Base-by-base conservation (phyloP, 2,329 filamentous ascomycete genomes). In the Hymenoscyphus scutula region DNA sequence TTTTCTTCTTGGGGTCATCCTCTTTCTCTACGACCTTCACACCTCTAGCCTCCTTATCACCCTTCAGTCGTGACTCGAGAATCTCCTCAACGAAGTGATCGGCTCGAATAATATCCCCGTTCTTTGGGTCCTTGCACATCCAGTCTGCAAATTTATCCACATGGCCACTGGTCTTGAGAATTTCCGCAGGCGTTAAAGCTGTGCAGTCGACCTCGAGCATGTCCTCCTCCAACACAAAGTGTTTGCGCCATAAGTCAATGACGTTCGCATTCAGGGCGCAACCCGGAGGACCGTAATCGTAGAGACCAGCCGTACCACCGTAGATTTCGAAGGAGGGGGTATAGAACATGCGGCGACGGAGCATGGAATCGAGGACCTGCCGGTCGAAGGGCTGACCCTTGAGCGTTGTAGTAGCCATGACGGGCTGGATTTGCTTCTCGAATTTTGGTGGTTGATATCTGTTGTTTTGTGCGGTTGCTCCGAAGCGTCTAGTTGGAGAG, bases 111-210 rank as follows among this genome's bases (percentile, higher is more conserved):
- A 97, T 97, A 77, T 99, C 95, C 75, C 95, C 95, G 72, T 89
- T 97, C 84, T 96, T 96, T 67, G 94, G 92, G 77, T 99, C 95
- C 79, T 96, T 97, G 87, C 91, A 97, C 93, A 98, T 97, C 91
- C 91, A 98, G 77, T 98, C 94, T 15, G 72, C 73, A 62, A 98
- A 98, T 78, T 96, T 96, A 77, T 97, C 94, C 68, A 98, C 95
- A 79, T 99, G 95, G 67, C 95, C 95, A 76, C 87, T 91, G 60
- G 94, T 97, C 84, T 98, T 96, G 74, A 99, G 85, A 41, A 99
- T 91, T 56, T 95, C 90, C 73, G 95, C 87, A 37, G 95, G 95
- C 48, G 95, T 99, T 74, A 99, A 79, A 79, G 94, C 95, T 45
- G 91, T 95, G 80, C 92, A 96, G 74, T 91, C 88, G 62, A 91